Conservation (phyloP, 805 yeast species). For the Candida berthetii region DNA sequence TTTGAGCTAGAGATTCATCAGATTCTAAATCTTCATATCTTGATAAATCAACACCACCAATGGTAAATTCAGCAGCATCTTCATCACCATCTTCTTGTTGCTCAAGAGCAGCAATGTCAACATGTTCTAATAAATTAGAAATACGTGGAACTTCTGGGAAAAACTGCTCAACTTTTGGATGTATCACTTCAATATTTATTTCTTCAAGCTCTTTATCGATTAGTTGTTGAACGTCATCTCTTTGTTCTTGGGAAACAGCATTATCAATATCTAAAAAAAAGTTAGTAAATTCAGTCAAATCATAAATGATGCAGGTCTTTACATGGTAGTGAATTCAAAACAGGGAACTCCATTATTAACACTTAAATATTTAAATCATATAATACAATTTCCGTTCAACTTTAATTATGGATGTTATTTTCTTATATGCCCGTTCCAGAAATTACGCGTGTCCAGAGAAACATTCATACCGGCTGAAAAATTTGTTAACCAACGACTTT, state of each 20-base stretch:
- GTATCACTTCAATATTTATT: conserved; percentile 2
- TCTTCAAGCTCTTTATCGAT: conserved; percentile 17
- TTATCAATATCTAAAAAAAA: conserved; percentile 25
- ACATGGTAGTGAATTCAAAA: conserved; percentile 33
- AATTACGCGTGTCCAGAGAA: too few relatives aligned
- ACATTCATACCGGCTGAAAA: too few relatives aligned
- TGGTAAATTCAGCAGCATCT: conserved; percentile 15
- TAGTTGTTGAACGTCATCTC: conserved; percentile 28
- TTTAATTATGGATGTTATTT: too few relatives aligned
- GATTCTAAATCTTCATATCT: conserved; percentile 23
- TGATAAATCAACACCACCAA: conserved; percentile 27
- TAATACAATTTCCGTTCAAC: too few relatives aligned
- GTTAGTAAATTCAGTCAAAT: not conserved
- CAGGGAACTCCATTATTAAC: not conserved
- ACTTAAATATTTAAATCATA: too few relatives aligned
- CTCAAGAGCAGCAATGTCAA: not conserved
- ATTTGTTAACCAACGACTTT: too few relatives aligned
- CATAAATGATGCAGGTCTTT: conserved; percentile 16
- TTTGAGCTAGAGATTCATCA: conserved; percentile 16
- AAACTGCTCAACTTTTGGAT: conserved; percentile 14
- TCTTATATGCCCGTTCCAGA: too few relatives aligned
- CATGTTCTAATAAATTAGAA: not conserved
- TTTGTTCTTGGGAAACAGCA: conserved; percentile 28
- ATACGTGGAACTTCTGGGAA: conserved; percentile 11
- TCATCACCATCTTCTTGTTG: conserved; percentile 6